A percentile compares a stretch with the other conserved stretches of the same genome.
phyloP scores from a whole-genome alignment of 208 protist genomes.

The Leishmania braziliensis region DNA sequence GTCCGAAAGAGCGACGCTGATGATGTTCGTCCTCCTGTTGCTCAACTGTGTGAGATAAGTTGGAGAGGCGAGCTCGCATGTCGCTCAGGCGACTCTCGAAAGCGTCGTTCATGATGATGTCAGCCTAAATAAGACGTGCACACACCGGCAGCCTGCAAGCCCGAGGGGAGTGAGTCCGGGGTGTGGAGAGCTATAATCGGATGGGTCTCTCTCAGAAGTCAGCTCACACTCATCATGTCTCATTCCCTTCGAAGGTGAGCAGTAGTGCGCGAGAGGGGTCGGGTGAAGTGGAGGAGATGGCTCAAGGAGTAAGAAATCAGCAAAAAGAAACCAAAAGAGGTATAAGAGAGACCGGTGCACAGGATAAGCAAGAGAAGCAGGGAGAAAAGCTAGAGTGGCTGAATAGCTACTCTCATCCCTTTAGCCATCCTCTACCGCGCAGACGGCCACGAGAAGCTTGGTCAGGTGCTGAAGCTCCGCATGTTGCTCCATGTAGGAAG shows the following conservation, averaged over 20 bases:
- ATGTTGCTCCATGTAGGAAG: neutral
- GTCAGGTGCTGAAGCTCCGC: neutral
- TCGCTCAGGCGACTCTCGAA: conserved; percentile 26
- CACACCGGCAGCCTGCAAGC: too few species aligned
- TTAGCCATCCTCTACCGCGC: neutral
- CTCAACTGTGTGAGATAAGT: conserved; percentile 16
- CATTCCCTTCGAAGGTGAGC: neutral
- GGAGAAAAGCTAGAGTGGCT: neutral
- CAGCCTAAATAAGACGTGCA: neutral
- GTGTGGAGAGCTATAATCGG: neutral
- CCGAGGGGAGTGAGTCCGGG: neutral
- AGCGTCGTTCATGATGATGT: conserved; percentile 2
- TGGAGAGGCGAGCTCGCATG: conserved; percentile 26
- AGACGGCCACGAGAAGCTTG: neutral
- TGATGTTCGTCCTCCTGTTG: conserved; percentile 5
- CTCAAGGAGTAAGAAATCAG: neutral
- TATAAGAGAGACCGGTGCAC: neutral
- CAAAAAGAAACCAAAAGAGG: neutral
- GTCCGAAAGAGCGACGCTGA: neutral
- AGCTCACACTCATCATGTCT: neutral
- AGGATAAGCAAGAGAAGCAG: neutral
- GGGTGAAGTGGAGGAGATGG: neutral
- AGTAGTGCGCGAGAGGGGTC: neutral
- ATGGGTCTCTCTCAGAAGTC: neutral
- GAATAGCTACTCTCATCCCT: neutral